A percentile compares a stretch with the other conserved stretches of the same genome.
These are phyloP conservation scores for Nepenthes mirabilis DNA, from an alignment of 148 eudicot species.

Conservation along the genomic window DNA sequence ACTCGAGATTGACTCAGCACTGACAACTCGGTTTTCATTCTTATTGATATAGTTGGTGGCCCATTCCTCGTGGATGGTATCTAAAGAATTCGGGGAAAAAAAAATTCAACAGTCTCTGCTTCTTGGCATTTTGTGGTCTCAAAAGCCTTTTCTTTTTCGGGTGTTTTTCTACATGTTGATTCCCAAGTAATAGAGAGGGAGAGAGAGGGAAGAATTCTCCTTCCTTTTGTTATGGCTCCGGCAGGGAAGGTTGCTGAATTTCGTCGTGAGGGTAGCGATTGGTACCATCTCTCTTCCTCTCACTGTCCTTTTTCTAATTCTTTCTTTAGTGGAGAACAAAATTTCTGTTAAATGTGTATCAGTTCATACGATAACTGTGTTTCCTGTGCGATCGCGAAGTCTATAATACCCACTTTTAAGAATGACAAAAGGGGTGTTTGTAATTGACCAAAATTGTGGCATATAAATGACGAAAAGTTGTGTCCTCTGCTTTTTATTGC, in stretches of 20 bases:
- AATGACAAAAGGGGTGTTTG: neutral
- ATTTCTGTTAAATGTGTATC: neutral
- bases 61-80: too few relatives aligned
- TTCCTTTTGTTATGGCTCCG: slow-evolving; percentile 40
- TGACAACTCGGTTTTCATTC: too few relatives aligned
- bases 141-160: too few relatives aligned
- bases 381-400: neutral
- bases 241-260: slow-evolving; percentile 51
- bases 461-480: neutral
- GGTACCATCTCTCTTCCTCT: slow-evolving; percentile 33
- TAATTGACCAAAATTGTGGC: neutral
- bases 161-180: neutral
- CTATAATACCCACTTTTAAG: neutral
- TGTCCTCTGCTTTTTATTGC: neutral
- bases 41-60: too few relatives aligned
- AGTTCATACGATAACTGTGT: neutral
- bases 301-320: slow-evolving; percentile 4
- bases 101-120: too few relatives aligned
- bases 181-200: neutral
- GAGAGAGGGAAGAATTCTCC: slow-evolving; percentile 1
- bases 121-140: too few relatives aligned
- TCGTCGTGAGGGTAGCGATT: slow-evolving; percentile 56
- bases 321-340: neutral
- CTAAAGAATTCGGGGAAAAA: too few relatives aligned
- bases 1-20: too few relatives aligned